Evolutionary conservation across 2,329 filamentous ascomycete genomes (phyloP).

Genomic region (Lachnellula willkommii): DNA sequence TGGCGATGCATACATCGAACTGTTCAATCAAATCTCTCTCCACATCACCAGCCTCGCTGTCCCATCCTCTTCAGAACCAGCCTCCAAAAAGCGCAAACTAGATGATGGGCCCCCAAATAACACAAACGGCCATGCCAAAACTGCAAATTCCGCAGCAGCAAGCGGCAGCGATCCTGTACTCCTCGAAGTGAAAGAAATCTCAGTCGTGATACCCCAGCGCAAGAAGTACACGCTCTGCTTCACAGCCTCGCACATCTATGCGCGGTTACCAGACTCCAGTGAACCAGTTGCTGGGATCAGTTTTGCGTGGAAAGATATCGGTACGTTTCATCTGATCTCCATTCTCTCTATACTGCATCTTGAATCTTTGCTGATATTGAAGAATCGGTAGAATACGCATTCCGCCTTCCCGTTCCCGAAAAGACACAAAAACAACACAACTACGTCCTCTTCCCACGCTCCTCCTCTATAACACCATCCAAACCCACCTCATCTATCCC

Average conservation of each 20-base stretch:
- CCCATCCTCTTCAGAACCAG: slow-evolving; percentile 20
- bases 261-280: slow-evolving; percentile 46
- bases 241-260: slow-evolving; percentile 54
- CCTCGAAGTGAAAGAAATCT: slow-evolving; percentile 60
- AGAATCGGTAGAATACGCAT: slow-evolving; percentile 47
- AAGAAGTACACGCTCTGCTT: slow-evolving; percentile 65
- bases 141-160: slow-evolving; percentile 14
- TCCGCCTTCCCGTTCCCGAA: slow-evolving; percentile 60
- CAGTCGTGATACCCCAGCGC: slow-evolving; percentile 59
- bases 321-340: slow-evolving; percentile 35
- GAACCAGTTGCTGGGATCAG: slow-evolving; percentile 49
- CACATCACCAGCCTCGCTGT: slow-evolving; percentile 22
- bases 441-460: slow-evolving; percentile 56
- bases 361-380: not conserved
- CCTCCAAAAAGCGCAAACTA: slow-evolving; percentile 30
- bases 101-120: slow-evolving; percentile 24
- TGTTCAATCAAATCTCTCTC: slow-evolving; percentile 33
- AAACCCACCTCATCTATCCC: slow-evolving; percentile 36
- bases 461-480: slow-evolving; percentile 46
- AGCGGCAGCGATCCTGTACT: slow-evolving; percentile 46
- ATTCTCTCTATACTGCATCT: not conserved
- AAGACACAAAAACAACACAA: slow-evolving; percentile 62
- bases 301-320: slow-evolving; percentile 58
- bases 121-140: slow-evolving; percentile 11
- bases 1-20: slow-evolving; percentile 29